Evolutionary conservation across 371 early-diverging fungal species (phyloP).

Genomic region (Rhizopus microsporus): DNA sequence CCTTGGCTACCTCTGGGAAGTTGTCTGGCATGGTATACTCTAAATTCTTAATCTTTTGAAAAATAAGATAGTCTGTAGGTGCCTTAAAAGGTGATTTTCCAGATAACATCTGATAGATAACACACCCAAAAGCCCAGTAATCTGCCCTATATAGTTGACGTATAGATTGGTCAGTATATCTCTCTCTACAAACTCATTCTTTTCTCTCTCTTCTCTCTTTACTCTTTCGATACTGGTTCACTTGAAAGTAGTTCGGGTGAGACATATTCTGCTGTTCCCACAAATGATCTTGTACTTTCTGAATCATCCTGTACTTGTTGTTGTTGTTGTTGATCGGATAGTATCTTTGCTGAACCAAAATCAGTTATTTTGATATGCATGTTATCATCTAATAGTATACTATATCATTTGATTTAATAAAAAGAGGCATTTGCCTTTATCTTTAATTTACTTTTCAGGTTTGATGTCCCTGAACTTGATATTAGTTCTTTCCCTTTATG

Average conservation of each 20-base stretch:
- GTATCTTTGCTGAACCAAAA: slow-evolving; percentile 96
- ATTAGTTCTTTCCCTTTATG: too few relatives aligned
- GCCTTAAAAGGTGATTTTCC: slow-evolving; percentile 97
- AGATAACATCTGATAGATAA: slow-evolving; percentile 92
- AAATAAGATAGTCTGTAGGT: slow-evolving; percentile 93
- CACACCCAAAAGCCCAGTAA: slow-evolving; percentile 98
- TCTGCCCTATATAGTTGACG: slow-evolving; percentile 68
- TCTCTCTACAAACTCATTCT: too few relatives aligned
- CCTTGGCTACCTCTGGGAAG: slow-evolving; percentile 67
- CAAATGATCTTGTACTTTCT: slow-evolving; percentile 80
- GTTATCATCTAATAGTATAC: slow-evolving; percentile 78
- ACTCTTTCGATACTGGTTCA: slow-evolving; percentile 72
- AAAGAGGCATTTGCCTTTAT: slow-evolving; percentile 36
- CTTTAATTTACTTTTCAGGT: slow-evolving; percentile 76
- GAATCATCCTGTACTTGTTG: slow-evolving; percentile 8
- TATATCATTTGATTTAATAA: slow-evolving; percentile 15
- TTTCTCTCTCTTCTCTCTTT: slow-evolving; percentile 10
- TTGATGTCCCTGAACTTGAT: slow-evolving; percentile 73
- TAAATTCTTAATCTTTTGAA: slow-evolving; percentile 89
- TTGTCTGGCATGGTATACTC: slow-evolving; percentile 81
- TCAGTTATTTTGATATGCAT: slow-evolving; percentile 95
- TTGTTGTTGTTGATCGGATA: slow-evolving; percentile 31
- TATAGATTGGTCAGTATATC: neutral
- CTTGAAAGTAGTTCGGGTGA: slow-evolving; percentile 95
- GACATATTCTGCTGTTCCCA: slow-evolving; percentile 96